Conservation (phyloP, 148 eudicot species). For the Rhododendron griersonianum region DNA sequence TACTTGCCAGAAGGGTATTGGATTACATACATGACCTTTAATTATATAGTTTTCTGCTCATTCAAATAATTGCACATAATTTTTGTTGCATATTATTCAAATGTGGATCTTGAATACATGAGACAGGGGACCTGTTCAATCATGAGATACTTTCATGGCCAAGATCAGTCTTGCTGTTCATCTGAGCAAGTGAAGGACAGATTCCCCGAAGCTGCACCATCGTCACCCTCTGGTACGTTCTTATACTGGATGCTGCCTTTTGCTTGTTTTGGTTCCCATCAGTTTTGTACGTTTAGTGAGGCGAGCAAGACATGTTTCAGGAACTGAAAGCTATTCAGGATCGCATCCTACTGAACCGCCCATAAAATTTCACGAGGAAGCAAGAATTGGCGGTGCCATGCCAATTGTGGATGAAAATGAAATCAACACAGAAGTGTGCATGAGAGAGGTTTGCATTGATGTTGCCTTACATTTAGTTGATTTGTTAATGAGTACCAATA, state of each 20-base stretch:
- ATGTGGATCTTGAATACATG: constrained; percentile 10
- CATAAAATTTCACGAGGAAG: constrained; percentile 15
- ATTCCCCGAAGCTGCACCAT: constrained; percentile 22
- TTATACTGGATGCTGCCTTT: constrained; percentile 2
- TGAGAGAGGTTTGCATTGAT: constrained; percentile 26
- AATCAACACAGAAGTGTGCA: constrained; percentile 9
- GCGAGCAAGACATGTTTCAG: constrained; percentile 12
- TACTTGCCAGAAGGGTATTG: not conserved
- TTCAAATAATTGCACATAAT: not conserved
- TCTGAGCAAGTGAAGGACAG: constrained; percentile 23
- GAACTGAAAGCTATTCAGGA: constrained; percentile 18
- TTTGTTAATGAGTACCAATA: not conserved
- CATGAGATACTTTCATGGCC: constrained; percentile 40
- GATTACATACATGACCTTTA: not conserved
- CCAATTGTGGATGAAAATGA: constrained; percentile 16
- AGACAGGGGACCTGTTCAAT: constrained; percentile 68
- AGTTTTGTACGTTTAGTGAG: not conserved
- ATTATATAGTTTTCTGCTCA: not conserved
- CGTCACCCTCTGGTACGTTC: constrained; percentile 35
- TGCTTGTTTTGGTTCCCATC: not conserved
- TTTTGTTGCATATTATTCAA: not conserved
- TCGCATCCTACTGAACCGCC: constrained; percentile 16
- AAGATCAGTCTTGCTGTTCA: constrained; percentile 34
- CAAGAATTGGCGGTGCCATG: not conserved
- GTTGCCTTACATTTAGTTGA: not conserved